These are phyloP conservation scores for Skeletonema menzelii DNA, from an alignment of 108 stramenopile genomes.

Conservation along the genomic window DNA sequence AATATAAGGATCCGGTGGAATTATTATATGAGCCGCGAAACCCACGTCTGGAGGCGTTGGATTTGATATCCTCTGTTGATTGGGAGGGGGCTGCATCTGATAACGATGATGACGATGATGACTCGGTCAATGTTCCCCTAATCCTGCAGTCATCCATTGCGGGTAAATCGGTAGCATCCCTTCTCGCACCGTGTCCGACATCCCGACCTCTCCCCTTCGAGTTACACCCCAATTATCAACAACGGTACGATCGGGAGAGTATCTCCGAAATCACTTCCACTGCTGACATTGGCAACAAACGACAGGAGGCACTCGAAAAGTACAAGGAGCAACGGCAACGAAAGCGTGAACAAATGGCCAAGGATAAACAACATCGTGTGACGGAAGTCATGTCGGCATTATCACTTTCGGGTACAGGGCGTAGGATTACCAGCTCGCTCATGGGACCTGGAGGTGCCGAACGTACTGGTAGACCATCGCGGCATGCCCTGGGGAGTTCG, in stretches of 20 bases:
- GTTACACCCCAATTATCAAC: constrained; percentile 62
- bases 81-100: constrained; percentile 60
- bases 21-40: constrained; percentile 62
- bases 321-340: constrained; percentile 73
- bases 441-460: constrained; percentile 93
- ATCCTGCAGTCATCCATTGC: constrained; percentile 80
- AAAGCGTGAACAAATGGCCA: constrained; percentile 83
- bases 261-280: constrained; percentile 41
- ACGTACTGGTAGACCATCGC: constrained; percentile 76
- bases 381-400: constrained; percentile 80
- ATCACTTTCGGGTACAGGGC: constrained; percentile 63
- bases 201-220: constrained; percentile 71
- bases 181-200: constrained; percentile 57
- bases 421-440: constrained; percentile 80
- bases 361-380: constrained; percentile 85
- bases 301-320: constrained; percentile 54
- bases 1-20: constrained; percentile 30
- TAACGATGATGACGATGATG: constrained; percentile 41
- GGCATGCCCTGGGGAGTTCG: constrained; percentile 54
- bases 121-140: constrained; percentile 55
- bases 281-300: constrained; percentile 58
- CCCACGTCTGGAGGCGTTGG: constrained; percentile 75
- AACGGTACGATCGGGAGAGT: constrained; percentile 62
- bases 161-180: constrained; percentile 72
- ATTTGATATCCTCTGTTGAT: constrained; percentile 55